A percentile compares a stretch with the other conserved stretches of the same genome.
phyloP scores from a whole-genome alignment of 306 rosid species.

The Begonia peltatifolia region DNA sequence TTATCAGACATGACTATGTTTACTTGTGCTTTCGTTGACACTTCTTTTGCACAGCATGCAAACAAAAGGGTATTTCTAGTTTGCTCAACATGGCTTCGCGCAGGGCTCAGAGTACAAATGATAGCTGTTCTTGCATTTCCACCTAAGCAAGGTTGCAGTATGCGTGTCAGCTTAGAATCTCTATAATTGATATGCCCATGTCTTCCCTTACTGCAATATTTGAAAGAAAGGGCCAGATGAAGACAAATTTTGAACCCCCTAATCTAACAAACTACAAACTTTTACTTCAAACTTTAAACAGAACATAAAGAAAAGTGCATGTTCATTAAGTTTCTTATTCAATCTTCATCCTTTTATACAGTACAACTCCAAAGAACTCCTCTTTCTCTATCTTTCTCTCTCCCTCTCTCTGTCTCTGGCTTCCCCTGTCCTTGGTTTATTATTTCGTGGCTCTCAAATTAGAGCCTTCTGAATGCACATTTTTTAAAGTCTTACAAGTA shows the following conservation, averaged over 20 bases:
- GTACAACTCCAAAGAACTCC: too few relatives aligned
- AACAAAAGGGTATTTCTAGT: conserved; percentile 84
- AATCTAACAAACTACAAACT: too few relatives aligned
- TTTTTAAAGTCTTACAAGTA: too few relatives aligned
- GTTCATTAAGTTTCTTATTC: too few relatives aligned
- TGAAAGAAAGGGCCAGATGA: background rate
- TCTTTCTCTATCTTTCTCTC: too few relatives aligned
- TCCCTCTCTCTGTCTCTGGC: too few relatives aligned
- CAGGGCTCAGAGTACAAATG: conserved; percentile 86
- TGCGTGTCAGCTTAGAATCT: conserved; percentile 85
- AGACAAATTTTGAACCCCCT: background rate
- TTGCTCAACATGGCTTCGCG: conserved; percentile 84
- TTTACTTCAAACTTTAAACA: too few relatives aligned
- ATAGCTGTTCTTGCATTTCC: conserved; percentile 95
- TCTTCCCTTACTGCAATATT: conserved; percentile 63
- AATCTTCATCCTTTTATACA: too few relatives aligned
- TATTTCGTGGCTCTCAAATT: too few relatives aligned
- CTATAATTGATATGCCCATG: conserved; percentile 77
- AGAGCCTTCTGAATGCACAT: too few relatives aligned
- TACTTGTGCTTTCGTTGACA: conserved; percentile 87
- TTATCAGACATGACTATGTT: conserved; percentile 91
- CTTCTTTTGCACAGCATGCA: conserved; percentile 90
- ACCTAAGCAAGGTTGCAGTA: conserved; percentile 83
- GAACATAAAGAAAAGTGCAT: too few relatives aligned
- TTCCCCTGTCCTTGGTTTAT: too few relatives aligned